A percentile compares a stretch with the other conserved stretches of the same genome.
Conservation (phyloP, 2,329 filamentous ascomycete genomes). For the Epichloe uncinata region DNA sequence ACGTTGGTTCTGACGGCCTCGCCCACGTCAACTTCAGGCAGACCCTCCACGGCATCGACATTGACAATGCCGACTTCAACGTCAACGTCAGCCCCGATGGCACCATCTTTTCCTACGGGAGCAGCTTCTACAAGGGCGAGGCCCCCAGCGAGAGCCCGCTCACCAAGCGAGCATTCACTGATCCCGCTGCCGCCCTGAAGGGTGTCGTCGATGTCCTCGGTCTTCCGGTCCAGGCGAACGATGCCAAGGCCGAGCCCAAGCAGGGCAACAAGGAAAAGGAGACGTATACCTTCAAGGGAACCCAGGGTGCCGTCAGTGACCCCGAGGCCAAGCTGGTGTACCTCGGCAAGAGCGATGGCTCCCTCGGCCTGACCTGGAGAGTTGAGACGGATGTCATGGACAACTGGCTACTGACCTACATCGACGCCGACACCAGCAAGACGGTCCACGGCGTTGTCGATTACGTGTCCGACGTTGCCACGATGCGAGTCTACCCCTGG, state of each 20-base stretch:
- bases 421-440: too few species aligned
- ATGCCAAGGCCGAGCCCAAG: conserved; percentile 5
- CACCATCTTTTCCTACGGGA: conserved; percentile 43
- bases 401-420: too few species aligned
- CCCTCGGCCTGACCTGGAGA: too few species aligned
- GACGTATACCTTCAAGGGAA: conserved; percentile 30
- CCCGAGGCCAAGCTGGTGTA: conserved; percentile 44
- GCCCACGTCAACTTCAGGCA: conserved; percentile 47
- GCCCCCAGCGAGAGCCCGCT: conserved; percentile 27
- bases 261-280: conserved; percentile 15
- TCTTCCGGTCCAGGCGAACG: background rate
- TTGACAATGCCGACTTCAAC: conserved; percentile 48
- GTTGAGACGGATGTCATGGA: too few species aligned
- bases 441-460: too few species aligned
- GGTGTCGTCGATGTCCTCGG: conserved; percentile 22
- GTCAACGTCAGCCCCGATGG: conserved; percentile 44
- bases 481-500: too few species aligned
- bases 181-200: conserved; percentile 31
- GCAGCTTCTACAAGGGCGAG: conserved; percentile 30
- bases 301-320: conserved; percentile 34
- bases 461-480: too few species aligned
- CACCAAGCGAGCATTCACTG: conserved; percentile 25
- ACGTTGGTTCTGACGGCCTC: conserved; percentile 40
- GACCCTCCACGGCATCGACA: conserved; percentile 41
- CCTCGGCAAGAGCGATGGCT: conserved; percentile 32